Evolutionary conservation across 805 yeast species (phyloP), one percentile per base, ranked within the genome.

Genomic region (Saccharomycopsis schoenii): DNA sequence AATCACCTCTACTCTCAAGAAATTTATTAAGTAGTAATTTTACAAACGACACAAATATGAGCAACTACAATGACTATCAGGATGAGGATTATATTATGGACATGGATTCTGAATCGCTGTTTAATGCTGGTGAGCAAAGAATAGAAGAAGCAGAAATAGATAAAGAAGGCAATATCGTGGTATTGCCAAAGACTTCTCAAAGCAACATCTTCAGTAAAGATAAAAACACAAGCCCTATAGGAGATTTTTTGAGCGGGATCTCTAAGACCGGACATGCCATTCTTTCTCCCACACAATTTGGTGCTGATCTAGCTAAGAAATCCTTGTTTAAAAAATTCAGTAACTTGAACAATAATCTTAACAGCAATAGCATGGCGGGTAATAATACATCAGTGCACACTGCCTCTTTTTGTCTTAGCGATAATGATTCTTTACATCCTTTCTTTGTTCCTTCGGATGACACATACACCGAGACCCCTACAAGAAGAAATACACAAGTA

Each of bases 261-360:
- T 55, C 61, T 14, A 54, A 29, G 17, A 51, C 61, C 6, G 39
- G 60, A 9, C 55, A 57, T 15, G 55, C 56, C 2, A 40, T 62
- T 34, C 51, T 60, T 34, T 62, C 65, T 9, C 65, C 65, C 4
- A 62, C 65, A 14, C 62, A 60, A 34, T 54, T 62, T 2, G 65
- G 65, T 6, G 57, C 58, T 10, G 60, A 57, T 11, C 37, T 62
- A 10, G 65, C 65, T 1, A 60, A 51, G 47, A 60, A 58, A 39
- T 43, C 61, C 9, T 29, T 62, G 9, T 41, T 57, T 14, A 57
- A 43, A 6, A 52, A 51, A 36, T 24, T 59, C 15, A 43, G 42
- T 19, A 41, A 37, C 14, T 19, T 50, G n/a, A 29, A 42, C 1
- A 19, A 29, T 2, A 8, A 11, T 21, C 25, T 19, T 12, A 47